Conservation (phyloP, 305 asterid genomes). For the Coffea humblotiana region DNA sequence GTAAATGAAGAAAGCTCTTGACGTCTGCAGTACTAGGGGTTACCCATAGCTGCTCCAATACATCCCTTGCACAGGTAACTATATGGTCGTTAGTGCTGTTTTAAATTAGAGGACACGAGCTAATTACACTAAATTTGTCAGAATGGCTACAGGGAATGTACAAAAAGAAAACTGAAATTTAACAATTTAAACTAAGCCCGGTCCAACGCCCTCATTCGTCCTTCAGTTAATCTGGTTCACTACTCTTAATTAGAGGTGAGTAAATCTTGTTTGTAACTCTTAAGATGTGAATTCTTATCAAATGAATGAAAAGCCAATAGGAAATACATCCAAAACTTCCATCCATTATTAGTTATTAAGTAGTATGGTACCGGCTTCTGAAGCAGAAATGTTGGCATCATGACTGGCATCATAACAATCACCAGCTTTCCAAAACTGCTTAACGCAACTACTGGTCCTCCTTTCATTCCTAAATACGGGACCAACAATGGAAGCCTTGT, state of each 20-base stretch:
- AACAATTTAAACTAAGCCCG: neutral
- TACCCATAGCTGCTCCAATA: too few species aligned
- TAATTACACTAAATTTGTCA: too few species aligned
- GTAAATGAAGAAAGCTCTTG: neutral
- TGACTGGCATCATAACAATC: slow-evolving; percentile 43
- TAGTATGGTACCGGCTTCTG: slow-evolving; percentile 24
- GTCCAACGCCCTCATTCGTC: neutral
- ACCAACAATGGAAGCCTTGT: neutral
- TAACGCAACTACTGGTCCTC: slow-evolving; percentile 11
- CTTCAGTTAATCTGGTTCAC: neutral
- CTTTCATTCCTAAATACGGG: slow-evolving; percentile 3
- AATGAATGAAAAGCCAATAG: neutral
- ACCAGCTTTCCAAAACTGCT: slow-evolving; percentile 86
- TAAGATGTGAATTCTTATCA: too few species aligned
- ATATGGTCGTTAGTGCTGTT: too few species aligned
- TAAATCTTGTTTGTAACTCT: too few species aligned
- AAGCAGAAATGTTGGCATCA: slow-evolving; percentile 22
- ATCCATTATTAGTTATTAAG: neutral
- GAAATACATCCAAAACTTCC: neutral
- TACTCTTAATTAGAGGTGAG: too few species aligned
- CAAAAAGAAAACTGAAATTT: too few species aligned
- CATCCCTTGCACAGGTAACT: too few species aligned
- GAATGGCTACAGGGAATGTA: too few species aligned
- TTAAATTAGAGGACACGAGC: too few species aligned
- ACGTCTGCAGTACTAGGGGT: too few species aligned